phyloP scores from a whole-genome alignment of 345 rosid species.

The Aquilaria malaccensis region DNA sequence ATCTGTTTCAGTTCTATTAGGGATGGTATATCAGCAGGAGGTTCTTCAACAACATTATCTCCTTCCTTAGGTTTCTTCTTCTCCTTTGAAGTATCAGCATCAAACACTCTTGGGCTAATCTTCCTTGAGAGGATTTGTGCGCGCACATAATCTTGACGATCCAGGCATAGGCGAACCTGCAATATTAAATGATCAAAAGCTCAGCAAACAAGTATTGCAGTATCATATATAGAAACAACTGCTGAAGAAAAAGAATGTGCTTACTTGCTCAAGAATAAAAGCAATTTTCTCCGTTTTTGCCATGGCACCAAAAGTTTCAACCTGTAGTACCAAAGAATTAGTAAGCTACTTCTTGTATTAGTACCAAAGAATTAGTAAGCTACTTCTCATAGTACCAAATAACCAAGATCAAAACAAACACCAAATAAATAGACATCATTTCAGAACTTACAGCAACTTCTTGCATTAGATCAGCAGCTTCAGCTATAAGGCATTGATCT shows the following conservation, averaged over 20 bases:
- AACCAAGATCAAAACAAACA: too few species aligned
- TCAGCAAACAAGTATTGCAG: slow-evolving; percentile 3
- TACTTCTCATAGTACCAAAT: too few species aligned
- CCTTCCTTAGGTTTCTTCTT: slow-evolving; percentile 96
- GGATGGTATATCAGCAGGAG: slow-evolving; percentile 93
- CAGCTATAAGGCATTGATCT: slow-evolving; percentile 76
- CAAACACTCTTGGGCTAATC: slow-evolving; percentile 88
- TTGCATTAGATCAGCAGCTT: slow-evolving; percentile 99
- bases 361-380: too few species aligned
- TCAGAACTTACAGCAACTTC: slow-evolving; percentile 79
- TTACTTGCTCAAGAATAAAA: slow-evolving; percentile 88
- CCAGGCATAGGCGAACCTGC: slow-evolving; percentile 87
- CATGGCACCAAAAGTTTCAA: slow-evolving; percentile 98
- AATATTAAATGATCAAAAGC: slow-evolving; percentile 13
- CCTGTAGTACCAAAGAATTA: slow-evolving; percentile 34
- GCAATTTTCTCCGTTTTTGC: slow-evolving; percentile 97
- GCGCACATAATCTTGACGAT: slow-evolving; percentile 81
- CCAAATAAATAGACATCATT: too few species aligned
- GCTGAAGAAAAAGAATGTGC: slow-evolving; percentile 1
- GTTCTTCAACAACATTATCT: slow-evolving; percentile 77
- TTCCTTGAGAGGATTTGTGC: slow-evolving; percentile 95
- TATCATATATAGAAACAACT: not conserved
- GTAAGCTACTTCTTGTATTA: not conserved
- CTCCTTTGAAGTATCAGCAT: slow-evolving; percentile 64
- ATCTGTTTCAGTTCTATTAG: slow-evolving; percentile 71